Evolutionary conservation across 257 asterid genomes (phyloP), one percentile per base, ranked within the genome.

Genomic region (Solanum arcanum): DNA sequence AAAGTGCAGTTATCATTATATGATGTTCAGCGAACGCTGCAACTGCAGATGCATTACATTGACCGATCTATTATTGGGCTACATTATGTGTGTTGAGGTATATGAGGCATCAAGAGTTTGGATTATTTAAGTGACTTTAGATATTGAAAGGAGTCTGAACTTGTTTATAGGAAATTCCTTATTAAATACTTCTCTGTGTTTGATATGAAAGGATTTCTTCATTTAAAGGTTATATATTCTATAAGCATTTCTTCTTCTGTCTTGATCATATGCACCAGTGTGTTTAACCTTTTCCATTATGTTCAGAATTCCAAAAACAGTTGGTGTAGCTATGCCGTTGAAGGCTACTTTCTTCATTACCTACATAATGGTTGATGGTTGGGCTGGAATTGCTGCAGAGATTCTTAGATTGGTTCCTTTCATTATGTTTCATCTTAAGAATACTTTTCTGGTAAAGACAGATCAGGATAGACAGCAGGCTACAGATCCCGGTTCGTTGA

Each of bases 301-400:
- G 20, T 84, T n/a, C 86, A 88, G 90, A 86, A 88, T 88, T 27
- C 90, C 90, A 29, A 85, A 60, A 85, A 88, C 86, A n/a, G 70
- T 85, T 44, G 90, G 90, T 31, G 90, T 88, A 41, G 86, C 86
- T 25, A 88, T 88, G 23, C 90, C 90, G 12, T 75, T 88, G 70
- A 88, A 85, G 44, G 90, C 90, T 16, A 85, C 88, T 47, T 88
- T 88, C 88, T 88, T 88, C 37, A 88, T 88, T 44, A 85, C 88
- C 70, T 88, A 88, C 73, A 66, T 88, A 60, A 88, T 88, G 90
- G 88, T 88, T 6, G 90, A 88, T 85, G 90, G 90, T 88, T 88
- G 90, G 90, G 85, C 90, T 27, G 90, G 88, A 18, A 62, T 88
- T 85, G 90, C 90, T 49, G 83, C 75, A 42, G 84, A 39, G 82